Evolutionary conservation across 2,329 filamentous ascomycete species (phyloP).

Genomic region (Fusarium keratoplasticum): DNA sequence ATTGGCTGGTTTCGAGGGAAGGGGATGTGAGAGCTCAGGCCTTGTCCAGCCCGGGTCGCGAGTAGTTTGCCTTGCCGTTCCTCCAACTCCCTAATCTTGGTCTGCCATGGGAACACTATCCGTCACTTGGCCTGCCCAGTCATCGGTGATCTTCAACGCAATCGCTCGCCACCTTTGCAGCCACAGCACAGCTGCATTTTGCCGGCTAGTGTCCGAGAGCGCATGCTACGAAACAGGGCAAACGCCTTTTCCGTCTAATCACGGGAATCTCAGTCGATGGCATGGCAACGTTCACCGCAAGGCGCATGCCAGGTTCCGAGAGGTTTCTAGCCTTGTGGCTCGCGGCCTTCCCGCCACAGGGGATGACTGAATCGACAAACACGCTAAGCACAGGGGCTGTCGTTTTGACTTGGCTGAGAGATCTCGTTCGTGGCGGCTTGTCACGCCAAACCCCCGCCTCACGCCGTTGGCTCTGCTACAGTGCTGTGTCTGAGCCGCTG

Average conservation of each 20-base stretch:
- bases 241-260: conserved; percentile 31
- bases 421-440: conserved; percentile 33
- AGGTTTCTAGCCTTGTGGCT: conserved; percentile 20
- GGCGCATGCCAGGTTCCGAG: conserved; percentile 10
- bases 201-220: not conserved
- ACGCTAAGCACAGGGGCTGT: conserved; percentile 13
- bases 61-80: conserved; percentile 35
- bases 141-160: conserved; percentile 23
- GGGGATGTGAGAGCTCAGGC: conserved; percentile 21
- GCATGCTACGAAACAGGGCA: conserved; percentile 22
- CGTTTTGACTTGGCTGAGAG: conserved; percentile 32
- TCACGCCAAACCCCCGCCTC: conserved; percentile 30
- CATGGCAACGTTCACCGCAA: not conserved
- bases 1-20: conserved; percentile 32
- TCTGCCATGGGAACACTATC: conserved; percentile 39
- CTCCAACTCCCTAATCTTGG: conserved; percentile 30
- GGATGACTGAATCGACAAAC: conserved; percentile 13
- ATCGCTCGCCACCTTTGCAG: conserved; percentile 40
- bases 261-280: conserved; percentile 3
- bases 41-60: conserved; percentile 13
- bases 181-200: conserved; percentile 25
- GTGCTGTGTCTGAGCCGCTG: not conserved
- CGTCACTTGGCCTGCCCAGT: conserved; percentile 12
- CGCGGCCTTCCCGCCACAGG: conserved; percentile 19
- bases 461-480: conserved; percentile 16